Evolutionary conservation across 441 rosid species (phyloP), one percentile per base, ranked within the genome.

Genomic region (Geranium incanum): DNA sequence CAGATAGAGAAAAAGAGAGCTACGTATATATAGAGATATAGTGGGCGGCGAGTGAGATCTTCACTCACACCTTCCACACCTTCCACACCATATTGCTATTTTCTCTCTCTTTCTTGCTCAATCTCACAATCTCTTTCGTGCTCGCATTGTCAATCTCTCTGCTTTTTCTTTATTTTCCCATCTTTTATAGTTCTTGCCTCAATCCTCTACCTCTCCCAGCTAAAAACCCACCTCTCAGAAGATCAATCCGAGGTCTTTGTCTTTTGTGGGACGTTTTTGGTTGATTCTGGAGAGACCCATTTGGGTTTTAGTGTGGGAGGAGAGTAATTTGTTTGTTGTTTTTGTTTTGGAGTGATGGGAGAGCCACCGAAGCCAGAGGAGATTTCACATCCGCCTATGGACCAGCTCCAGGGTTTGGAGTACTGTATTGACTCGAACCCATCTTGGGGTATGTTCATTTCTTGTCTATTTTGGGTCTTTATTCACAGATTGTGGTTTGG

Each of bases 391-490:
- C 94, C 89, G 23, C 94, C 99, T 66, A 87, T 85, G 97, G 99
- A 95, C 81, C 98, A 95, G 81, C 99, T 95, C 84, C 99, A 95
- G 76, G 98, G 99, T 59, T 78, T 95, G 66, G 99, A 95, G 89
- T 95, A 89, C 52, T 95, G 99, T 82, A 93, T 95, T 76, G 99
- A 95, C 84, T 95, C 99, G 43, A 95, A 95, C 74, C 98, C 99
- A 36, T 91, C 97, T 70, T 93, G 98, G 98, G 97, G 99, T 95
- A 83, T 21, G 78, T 68, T 68, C 66, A 23, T 64, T 68, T 79
- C 15, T 28, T 3, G 19, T 36, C 9, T 8, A 2, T 45, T 67
- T 41, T 37, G n/a, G 7, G 3, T 69, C 68, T 74, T 28, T 41
- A 5, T n/a, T 21, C 1, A 43, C 39, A 23, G 21, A 18, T 23